These are phyloP conservation scores for Fusarium albidum DNA, from an alignment of 2,329 filamentous ascomycete genomes.

Conservation along the genomic window DNA sequence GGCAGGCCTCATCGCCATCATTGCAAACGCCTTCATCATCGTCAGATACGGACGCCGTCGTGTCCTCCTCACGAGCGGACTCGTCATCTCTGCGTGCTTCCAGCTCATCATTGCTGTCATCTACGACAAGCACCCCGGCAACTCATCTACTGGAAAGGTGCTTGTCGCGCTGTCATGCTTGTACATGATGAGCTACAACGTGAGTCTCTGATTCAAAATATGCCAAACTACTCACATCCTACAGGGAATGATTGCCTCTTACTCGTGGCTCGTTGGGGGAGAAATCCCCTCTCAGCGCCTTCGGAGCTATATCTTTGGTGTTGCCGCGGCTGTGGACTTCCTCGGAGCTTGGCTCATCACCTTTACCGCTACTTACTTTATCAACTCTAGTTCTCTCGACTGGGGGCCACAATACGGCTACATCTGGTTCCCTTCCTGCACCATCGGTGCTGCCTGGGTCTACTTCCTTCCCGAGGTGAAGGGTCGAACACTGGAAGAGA, in stretches of 20 bases:
- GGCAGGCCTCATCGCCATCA: slow-evolving; percentile 31
- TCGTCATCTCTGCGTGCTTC: slow-evolving; percentile 25
- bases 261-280: slow-evolving; percentile 35
- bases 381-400: slow-evolving; percentile 33
- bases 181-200: slow-evolving; percentile 36
- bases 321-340: slow-evolving; percentile 30
- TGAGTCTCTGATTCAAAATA: neutral
- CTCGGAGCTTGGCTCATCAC: slow-evolving; percentile 36
- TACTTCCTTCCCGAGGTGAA: slow-evolving; percentile 35
- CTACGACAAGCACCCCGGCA: slow-evolving; percentile 29
- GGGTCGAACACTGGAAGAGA: slow-evolving; percentile 33
- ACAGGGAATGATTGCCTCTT: slow-evolving; percentile 37
- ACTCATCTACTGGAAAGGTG: slow-evolving; percentile 23
- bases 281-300: slow-evolving; percentile 37
- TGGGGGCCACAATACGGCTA: slow-evolving; percentile 37
- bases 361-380: slow-evolving; percentile 36
- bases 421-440: slow-evolving; percentile 36
- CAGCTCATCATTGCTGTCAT: slow-evolving; percentile 33
- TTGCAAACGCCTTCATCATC: slow-evolving; percentile 32
- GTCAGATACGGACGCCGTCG: slow-evolving; percentile 31
- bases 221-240: accelerated
- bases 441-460: slow-evolving; percentile 30
- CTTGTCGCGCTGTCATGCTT: slow-evolving; percentile 34
- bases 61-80: slow-evolving; percentile 16
- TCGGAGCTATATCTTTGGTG: slow-evolving; percentile 34